Evolutionary conservation across 1,139 yeast species (phyloP), one percentile per base, ranked within the genome.

Genomic region (Lodderomyces margitis): DNA sequence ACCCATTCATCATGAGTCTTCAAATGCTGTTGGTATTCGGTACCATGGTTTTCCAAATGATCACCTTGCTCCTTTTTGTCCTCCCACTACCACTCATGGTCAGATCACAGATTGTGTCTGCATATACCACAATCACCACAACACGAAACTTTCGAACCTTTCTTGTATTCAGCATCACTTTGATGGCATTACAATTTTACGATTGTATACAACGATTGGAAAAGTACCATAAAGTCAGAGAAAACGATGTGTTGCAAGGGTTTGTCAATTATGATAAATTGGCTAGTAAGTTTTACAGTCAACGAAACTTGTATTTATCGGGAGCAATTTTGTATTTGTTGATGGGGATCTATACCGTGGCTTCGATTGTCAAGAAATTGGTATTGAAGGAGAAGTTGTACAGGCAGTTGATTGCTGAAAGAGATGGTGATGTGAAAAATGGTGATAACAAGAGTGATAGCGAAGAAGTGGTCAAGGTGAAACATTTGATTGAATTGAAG

Each of bases 321-420:
- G 91, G 89, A 3, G 87, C 87, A 6, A 81, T 83, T 3, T 59
- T 83, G 48, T 83, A 81, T 58, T 72, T 81, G 49, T 73, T 69
- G 46, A 50, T 80, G 40, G 81, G 86, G 4, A 79, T 82, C 43
- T 71, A 70, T 40, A 81, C 84, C 6, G 80, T 81, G 35, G 67
- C 76, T 47, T 67, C 75, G 28, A 70, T 83, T 41, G 69, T 83
- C 37, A 73, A 70, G 50, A 79, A 81, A 54, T 64, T 81, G 59
- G 81, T 81, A 34, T 67, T 68, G 50, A 82, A 82, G 58, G 81
- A 81, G 57, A 66, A 69, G 21, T 64, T 61, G 39, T 65, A 62
- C 50, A 59, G 75, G 40, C 44, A 55, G 23, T 52, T 71, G 39
- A 34, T 25, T 14, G 16, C 28, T 16, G 27, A 24, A 19, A 55